Evolutionary conservation across 305 asterid species (phyloP), one percentile per base, ranked within the genome.

Genomic region (Stenogyne calaminthoides): DNA sequence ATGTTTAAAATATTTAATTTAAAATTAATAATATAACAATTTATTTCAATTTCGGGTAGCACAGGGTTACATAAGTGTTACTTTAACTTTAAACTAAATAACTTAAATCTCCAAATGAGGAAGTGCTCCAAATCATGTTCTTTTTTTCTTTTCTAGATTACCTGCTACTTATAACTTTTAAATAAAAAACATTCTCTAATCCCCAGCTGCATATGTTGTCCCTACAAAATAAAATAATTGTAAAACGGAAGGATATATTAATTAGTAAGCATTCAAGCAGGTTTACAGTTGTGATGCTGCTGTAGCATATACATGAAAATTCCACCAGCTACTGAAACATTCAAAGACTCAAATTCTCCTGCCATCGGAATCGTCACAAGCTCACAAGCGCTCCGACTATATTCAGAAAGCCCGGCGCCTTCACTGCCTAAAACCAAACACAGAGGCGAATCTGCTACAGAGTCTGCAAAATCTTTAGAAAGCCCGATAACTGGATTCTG

Each of bases 261-360:
- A 25, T 10, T 19, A 18, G 11, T 44, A 55, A 18, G 19, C 57
- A 47, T 2, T 78, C 62, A 74, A 37, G 46, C 70, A 39, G 68
- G 58, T 64, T 19, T 40, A 51, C 14, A 19, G 36, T 66, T 64
- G 12, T 67, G 58, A 18, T 44, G 65, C 81, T 46, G 66, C 80
- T 92, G 99, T 78, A 95, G 70, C 95, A 88, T 84, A 63, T 85
- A 95, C 87, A 95, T 87, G 80, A 95, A 92, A 62, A 92, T 89
- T 15, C 97, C 99, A 16, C 98, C 99, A 57, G 98, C 99, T 58
- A 92, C 94, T 18, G 99, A 88, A 74, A 92, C 99, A 76, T 95
- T 95, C 58, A 95, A 76, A 71, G 98, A 91, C 82, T 95, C 99
- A 6, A 87, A 92, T 25, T 89, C 87, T 62, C 96, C 99, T 0